Base-by-base conservation (phyloP, 1,284 basidiomycete genomes). In the Trametes versicolor region DNA sequence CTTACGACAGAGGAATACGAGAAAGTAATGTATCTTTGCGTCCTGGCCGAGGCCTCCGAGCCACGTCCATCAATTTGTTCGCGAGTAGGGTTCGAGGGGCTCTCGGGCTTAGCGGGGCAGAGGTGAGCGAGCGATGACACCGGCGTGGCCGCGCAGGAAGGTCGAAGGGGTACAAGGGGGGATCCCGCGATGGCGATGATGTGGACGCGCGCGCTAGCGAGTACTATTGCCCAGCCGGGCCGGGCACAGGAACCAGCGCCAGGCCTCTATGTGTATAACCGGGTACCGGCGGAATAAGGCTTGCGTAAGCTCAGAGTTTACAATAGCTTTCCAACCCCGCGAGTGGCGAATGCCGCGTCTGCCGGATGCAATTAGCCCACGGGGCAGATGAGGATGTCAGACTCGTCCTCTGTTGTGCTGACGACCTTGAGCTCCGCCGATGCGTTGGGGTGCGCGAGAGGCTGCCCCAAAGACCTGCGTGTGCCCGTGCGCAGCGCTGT, bases 1-100 rank as follows among this genome's bases (percentile, higher is more conserved):
- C 73, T 73, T 76, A 75, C 68, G 68, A 64, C 71, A 72, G 68
- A 69, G 73, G 71, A 71, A 70, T 68, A 72, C 62, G 60, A 70
- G 65, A 64, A 64, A 62, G 64, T 71, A 74, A 71, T 73, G 68
- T 71, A 73, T 64, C 58, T 59, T 61, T 60, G 67, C 59, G 60
- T 49, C 63, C 51, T 62, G 61, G 54, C 53, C 61, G 37, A 21
- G 54, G 36, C 45, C 45, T 9, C 45, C 19, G 19, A 5, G 19
- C 43, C 8, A 8, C 19, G 43, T 21, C 15, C 43, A 21, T 13
- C 19, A n/a, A n/a, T 27, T 5, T 49, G 48, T 49, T 17, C 25
- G 15, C 21, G 52, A 12, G 37, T 39, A 4, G 29, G 29, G 29
- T 32, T 32, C 29, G 29, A 39, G 37, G 19, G 15, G 15, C 6